Evolutionary conservation across 1,284 basidiomycete genomes (phyloP), one percentile per base, ranked within the genome.

Genomic region (Cryptococcus maquisensis): DNA sequence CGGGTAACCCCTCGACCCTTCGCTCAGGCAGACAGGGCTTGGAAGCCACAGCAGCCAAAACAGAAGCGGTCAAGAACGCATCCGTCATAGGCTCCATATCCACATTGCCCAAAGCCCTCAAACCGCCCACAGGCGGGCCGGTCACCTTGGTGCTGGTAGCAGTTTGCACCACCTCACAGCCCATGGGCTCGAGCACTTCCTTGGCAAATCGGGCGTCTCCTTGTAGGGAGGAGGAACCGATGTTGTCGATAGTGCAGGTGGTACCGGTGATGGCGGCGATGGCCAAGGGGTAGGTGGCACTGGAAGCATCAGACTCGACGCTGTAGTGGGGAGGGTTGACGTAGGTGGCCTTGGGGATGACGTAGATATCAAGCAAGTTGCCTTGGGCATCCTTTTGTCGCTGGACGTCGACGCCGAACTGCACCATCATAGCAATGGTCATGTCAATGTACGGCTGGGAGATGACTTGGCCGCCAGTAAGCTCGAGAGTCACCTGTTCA

Each of bases 61-160:
- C 92, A 8, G 85, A 87, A 1, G 95, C 95, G 1, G 94, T 98
- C 74, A 98, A 82, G 81, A 99, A 99, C 6, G 94, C 95, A 73
- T 98, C 95, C 10, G 96, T 98, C 95, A 99, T 98, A n/a, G 88
- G 86, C 77, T 97, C 93, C 96, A 98, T 98, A 72, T 98, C 93
- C 23, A 98, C 85, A 63, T 86, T 81, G 38, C 90, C 90, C 49
- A 97, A 81, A 7, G 90, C 89, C 58, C 85, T 84, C 45, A 98
- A 81, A 64, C 84, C 79, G 2, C 92, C 90, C 20, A 86, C 75
- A 1, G 87, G 84, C 2, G 95, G 94, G 0, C 95, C 96, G 0
- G 82, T 86, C 41, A 98, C 94, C n/a, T 89, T 96, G 28, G 95
- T 98, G 73, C 88, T 86, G 0, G 83, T 87, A 43, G 81, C 84